Conservation (phyloP, 1,284 basidiomycete genomes). For the Sutorius eximius region DNA sequence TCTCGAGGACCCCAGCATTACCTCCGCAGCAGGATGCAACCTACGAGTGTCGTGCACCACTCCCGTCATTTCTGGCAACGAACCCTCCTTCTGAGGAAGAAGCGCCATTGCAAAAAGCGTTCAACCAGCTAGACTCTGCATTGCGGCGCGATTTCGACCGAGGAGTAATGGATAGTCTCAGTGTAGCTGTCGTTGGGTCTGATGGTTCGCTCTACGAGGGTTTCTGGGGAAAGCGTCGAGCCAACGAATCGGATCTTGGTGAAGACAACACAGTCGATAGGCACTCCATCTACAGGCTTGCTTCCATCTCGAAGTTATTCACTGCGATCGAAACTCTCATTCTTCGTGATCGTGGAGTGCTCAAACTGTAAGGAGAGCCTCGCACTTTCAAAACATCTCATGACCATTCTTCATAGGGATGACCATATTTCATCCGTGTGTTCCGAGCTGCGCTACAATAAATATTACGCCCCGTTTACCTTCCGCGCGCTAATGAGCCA, state of each 20-base stretch:
- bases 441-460: conserved; percentile 23
- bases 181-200: conserved; percentile 30
- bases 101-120: conserved; percentile 7
- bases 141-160: conserved; percentile 15
- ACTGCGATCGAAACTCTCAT: conserved; percentile 46
- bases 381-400: neutral
- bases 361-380: conserved; percentile 41
- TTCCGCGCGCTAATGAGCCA: conserved; percentile 48
- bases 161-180: conserved; percentile 28
- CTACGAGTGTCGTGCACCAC: conserved; percentile 17
- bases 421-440: conserved; percentile 25
- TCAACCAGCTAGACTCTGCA: conserved; percentile 8
- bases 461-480: conserved; percentile 39
- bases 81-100: conserved; percentile 18
- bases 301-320: conserved; percentile 51
- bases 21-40: neutral
- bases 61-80: conserved; percentile 20
- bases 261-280: conserved; percentile 29
- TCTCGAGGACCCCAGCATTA: neutral
- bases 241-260: conserved; percentile 41
- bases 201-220: conserved; percentile 29
- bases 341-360: conserved; percentile 42
- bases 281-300: conserved; percentile 48
- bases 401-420: conserved; percentile 13
- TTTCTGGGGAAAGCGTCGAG: conserved; percentile 34